phyloP scores from a whole-genome alignment of 169 alveolate species.

The Blepharisma undulans region DNA sequence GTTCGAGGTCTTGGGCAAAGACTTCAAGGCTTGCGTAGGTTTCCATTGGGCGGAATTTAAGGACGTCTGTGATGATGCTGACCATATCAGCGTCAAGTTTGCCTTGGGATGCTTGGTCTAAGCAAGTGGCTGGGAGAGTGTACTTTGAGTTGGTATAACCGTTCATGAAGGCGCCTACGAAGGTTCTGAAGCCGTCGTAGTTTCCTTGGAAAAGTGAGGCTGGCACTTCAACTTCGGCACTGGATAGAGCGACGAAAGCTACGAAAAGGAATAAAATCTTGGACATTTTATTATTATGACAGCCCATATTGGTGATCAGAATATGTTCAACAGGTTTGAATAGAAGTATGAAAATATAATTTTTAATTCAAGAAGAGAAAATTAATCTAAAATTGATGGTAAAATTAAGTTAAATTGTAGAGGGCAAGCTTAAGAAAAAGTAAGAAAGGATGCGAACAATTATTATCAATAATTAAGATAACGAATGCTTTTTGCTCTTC shows the following conservation, averaged over 20 bases:
- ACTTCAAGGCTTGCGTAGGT: neutral
- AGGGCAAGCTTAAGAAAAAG: neutral
- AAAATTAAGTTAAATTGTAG: neutral
- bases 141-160: neutral
- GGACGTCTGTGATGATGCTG: neutral
- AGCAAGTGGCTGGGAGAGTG: neutral
- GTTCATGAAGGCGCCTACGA: neutral
- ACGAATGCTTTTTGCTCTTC: neutral
- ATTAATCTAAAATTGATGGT: neutral
- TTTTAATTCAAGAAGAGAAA: neutral
- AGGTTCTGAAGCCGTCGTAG: neutral
- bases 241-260: neutral
- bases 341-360: neutral
- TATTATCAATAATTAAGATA: too few species aligned
- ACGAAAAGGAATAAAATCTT: neutral
- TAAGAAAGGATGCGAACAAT: neutral
- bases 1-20: neutral
- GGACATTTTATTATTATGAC: neutral
- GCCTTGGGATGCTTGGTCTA: neutral
- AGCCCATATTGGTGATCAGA: neutral
- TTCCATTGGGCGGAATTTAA: neutral
- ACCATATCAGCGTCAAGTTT: neutral
- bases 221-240: neutral
- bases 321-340: neutral
- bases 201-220: neutral